Base-by-base conservation (phyloP, 179 eudicot species). In the Actinidia polygama region DNA sequence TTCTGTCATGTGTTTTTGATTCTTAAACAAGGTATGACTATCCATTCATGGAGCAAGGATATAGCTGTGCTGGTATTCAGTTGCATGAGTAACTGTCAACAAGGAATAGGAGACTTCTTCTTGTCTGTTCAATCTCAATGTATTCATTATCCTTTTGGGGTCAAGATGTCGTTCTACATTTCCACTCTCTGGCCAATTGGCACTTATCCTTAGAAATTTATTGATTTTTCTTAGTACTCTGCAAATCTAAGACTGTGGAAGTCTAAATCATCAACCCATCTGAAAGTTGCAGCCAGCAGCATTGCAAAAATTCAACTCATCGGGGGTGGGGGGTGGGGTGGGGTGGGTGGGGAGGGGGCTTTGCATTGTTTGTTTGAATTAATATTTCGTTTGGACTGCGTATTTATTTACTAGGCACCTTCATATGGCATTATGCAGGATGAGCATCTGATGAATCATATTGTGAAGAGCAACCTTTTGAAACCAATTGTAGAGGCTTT, bases 401-500 rank as follows among this genome's bases (percentile, higher is more conserved):
- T 80, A 3, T 68, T 84, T 4, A 40, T 80, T 54, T 21, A 10
- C 55, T 11, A 74, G 80, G 55, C 74, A 36, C n/a, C 19, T 81
- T 78, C 5, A 61, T 64, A 49, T 61, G 63, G 73, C 21, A 16
- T 71, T 78, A 82, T 86, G 87, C 97, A 97, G 98, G 99, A 97
- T 89, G 99, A 97, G 84, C 93, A 90, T 83, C 86, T 94, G 79
- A 86, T 87, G 89, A 92, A 83, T 85, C 93, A 97, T 85, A 86
- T 97, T 75, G 92, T 89, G 79, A 92, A 91, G 91, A 86, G 91
- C 86, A 93, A 95, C 85, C 90, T 93, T 84, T 88, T 95, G 83
- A 95, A 93, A 85, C 97, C 98, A 67, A 90, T 97, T 85, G 89
- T 97, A 69, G 96, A 97, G 83, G 94, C 87, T 23, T 97, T 97